Percentiles rank a stretch among this genome's conserved stretches.
These are phyloP conservation scores for Mycena polygramma DNA, from an alignment of 768 basidiomycete species.

Conservation along the genomic window DNA sequence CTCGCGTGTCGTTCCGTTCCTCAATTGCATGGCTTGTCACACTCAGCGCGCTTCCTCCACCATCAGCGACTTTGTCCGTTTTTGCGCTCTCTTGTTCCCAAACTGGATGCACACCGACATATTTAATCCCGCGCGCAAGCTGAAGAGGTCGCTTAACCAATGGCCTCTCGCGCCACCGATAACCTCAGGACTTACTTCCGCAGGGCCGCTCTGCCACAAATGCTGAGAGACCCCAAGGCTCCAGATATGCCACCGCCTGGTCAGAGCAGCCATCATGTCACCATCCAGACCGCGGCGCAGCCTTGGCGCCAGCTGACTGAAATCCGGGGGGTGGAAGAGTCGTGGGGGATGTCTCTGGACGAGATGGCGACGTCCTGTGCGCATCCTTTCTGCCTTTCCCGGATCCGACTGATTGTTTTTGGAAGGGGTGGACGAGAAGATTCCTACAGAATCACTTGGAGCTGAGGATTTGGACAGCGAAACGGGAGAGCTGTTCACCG, in stretches of 20 bases:
- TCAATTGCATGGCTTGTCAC: too few species aligned
- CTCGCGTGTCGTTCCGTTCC: too few species aligned
- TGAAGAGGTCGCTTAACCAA: neutral
- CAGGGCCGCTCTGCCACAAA: slow-evolving; percentile 22
- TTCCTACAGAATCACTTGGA: slow-evolving; percentile 4
- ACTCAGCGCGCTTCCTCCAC: too few species aligned
- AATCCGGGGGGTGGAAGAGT: neutral
- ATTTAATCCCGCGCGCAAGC: neutral
- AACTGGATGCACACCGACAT: neutral
- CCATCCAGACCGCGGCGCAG: slow-evolving; percentile 4
- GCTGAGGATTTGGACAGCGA: slow-evolving; percentile 15
- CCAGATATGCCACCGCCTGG: slow-evolving; percentile 14
- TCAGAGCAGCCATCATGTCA: slow-evolving; percentile 20
- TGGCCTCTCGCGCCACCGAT: slow-evolving; percentile 22
- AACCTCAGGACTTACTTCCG: slow-evolving; percentile 22
- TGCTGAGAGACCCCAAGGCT: slow-evolving; percentile 5
- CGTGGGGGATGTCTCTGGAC: slow-evolving; percentile 1
- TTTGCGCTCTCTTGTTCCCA: neutral
- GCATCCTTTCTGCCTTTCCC: neutral
- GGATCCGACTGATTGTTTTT: neutral
- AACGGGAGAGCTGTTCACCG: slow-evolving; percentile 20
- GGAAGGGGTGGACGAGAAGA: slow-evolving; percentile 8
- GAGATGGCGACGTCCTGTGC: slow-evolving; percentile 14
- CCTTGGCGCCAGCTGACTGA: slow-evolving; percentile 22
- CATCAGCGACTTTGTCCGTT: neutral